A percentile compares a stretch with the other conserved stretches of the same genome.
These are phyloP conservation scores for Penicillium brasilianum DNA, from an alignment of 2,329 filamentous ascomycete species.

Conservation along the genomic window DNA sequence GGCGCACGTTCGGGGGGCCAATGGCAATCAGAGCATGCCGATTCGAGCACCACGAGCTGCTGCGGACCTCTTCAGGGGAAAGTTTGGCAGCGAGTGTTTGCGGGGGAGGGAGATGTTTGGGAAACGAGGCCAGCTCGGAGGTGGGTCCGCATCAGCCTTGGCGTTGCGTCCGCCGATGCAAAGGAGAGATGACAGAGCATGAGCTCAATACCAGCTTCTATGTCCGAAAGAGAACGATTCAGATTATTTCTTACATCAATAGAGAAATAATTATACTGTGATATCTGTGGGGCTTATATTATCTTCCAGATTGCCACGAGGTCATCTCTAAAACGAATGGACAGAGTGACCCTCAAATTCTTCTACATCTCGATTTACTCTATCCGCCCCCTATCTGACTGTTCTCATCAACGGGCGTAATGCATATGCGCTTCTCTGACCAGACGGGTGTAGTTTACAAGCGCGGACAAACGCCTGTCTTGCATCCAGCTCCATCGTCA, in stretches of 20 bases:
- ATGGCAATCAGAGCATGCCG: constrained; percentile 38
- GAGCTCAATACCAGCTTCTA: not conserved
- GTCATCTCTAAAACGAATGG: not conserved
- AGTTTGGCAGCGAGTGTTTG: constrained; percentile 4
- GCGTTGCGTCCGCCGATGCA: not conserved
- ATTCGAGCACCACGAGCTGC: constrained; percentile 14
- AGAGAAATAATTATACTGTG: no score
- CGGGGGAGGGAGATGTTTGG: constrained; percentile 15
- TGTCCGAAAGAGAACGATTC: not conserved
- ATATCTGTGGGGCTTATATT: not conserved
- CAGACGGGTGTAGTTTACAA: no score
- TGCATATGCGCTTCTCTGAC: no score
- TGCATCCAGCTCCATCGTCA: constrained; percentile 4
- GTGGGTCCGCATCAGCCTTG: constrained; percentile 6
- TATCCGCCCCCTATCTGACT: no score
- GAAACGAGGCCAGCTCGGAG: constrained; percentile 16
- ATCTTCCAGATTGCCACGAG: not conserved
- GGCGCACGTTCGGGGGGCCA: constrained; percentile 32
- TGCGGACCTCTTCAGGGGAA: constrained; percentile 14
- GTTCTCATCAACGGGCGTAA: no score
- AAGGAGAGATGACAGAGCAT: not conserved
- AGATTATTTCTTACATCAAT: no score
- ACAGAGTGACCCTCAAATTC: not conserved
- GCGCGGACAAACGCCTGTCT: constrained; percentile 8
- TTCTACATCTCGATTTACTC: no score